Conservation (phyloP, 2,329 filamentous ascomycete genomes). For the Sarocladium kiliense region DNA sequence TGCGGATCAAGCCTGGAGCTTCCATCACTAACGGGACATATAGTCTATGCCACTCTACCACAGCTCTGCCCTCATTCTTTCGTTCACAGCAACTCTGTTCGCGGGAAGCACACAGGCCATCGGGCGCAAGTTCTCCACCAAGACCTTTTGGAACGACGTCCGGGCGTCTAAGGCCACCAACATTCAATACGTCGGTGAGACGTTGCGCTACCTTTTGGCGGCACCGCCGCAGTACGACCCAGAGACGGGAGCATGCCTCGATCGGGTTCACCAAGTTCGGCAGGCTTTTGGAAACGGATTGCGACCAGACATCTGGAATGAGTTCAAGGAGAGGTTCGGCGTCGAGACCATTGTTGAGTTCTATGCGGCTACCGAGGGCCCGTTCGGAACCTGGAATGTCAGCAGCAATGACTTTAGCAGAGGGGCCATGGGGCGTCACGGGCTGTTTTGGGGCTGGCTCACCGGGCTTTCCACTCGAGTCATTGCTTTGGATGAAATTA, state of each 20-base stretch:
- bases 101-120: conserved; percentile 63
- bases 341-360: conserved; percentile 73
- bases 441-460: conserved; percentile 53
- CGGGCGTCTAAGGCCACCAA: conserved; percentile 65
- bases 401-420: conserved; percentile 65
- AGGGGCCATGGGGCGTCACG: conserved; percentile 75
- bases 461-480: conserved; percentile 41
- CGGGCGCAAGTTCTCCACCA: conserved; percentile 72
- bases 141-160: conserved; percentile 71
- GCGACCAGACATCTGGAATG: conserved; percentile 79
- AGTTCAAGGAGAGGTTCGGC: conserved; percentile 75
- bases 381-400: conserved; percentile 65
- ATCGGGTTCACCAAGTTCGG: conserved; percentile 68
- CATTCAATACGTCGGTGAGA: conserved; percentile 87
- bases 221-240: conserved; percentile 59
- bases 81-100: conserved; percentile 56
- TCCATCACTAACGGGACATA: neutral
- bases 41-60: conserved; percentile 89
- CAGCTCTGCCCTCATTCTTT: conserved; percentile 69
- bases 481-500: conserved; percentile 66
- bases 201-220: conserved; percentile 73
- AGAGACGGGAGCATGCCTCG: conserved; percentile 60
- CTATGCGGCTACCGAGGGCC: conserved; percentile 73
- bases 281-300: conserved; percentile 80
- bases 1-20: conserved; percentile 7